Base-by-base conservation (phyloP, 2,329 filamentous ascomycete genomes). In the Sodiomyces alkalinus region DNA sequence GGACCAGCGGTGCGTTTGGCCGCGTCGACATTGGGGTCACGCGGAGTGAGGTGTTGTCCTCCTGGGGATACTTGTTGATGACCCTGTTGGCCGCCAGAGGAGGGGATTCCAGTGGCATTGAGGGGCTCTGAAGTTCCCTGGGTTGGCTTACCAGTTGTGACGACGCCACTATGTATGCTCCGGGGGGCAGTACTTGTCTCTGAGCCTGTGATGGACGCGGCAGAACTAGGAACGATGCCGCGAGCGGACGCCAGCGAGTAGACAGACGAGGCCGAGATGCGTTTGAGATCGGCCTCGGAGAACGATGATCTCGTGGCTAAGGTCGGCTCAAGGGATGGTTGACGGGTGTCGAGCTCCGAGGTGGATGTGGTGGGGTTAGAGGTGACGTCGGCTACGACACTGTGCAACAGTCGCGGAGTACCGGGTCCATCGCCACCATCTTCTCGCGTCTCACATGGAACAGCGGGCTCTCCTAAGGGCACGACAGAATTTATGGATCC, bases 191-290 rank as follows among this genome's bases (percentile, higher is more conserved):
- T 42, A 18, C 51, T 51, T 23, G 47, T 48, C 23, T 76, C 68
- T 30, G 68, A 68, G 13, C 64, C 62, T 45, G 60, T 60, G 13
- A 54, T 55, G 28, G 68, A 72, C 12, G 56, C 56, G 18, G 63
- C 57, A 12, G 65, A 63, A 36, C 64, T 66, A 31, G 56, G 48
- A 11, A 46, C 33, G 17, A 60, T 55, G 18, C 60, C 64, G 25
- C 65, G 65, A 29, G 61, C 68, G 5, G 75, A 79, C 24, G 69
- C 68, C 15, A 79, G 53, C 18, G 78, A 82, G 44, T 79, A 78
- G 28, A 81, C 56, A 1, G 80, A 86, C 6, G 76, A 80, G 34
- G 77, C 66, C 15, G 79, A 85, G 46, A 79, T 60, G 28, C 80
- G 71, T 42, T 80, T 78, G 24, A 59, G 59, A 21, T 75, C 58